These are phyloP conservation scores for Calonectria pteridis DNA, from an alignment of 2,329 filamentous ascomycete genomes.

Conservation along the genomic window DNA sequence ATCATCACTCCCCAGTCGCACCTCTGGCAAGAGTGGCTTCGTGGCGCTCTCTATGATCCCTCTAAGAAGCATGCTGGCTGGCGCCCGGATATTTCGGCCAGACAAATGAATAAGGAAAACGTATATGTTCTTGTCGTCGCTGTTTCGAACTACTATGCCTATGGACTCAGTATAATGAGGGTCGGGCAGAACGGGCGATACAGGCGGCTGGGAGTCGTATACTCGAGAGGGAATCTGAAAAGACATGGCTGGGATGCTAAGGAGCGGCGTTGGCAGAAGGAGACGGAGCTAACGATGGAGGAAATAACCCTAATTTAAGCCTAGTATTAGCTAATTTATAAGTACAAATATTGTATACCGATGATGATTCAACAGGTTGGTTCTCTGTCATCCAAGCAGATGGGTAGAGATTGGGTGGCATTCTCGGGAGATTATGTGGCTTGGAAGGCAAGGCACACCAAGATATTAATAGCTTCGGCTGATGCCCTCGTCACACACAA, in stretches of 20 bases:
- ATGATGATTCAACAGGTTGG: neutral
- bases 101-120: neutral
- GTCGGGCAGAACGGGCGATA: neutral
- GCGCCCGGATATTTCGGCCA: neutral
- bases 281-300: neutral
- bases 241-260: neutral
- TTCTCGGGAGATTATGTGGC: neutral
- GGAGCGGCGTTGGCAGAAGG: neutral
- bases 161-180: neutral
- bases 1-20: neutral
- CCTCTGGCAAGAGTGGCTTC: neutral
- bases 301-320: neutral
- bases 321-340: no score
- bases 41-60: neutral
- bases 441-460: neutral
- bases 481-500: neutral
- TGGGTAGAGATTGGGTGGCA: neutral
- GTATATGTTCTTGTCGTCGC: neutral
- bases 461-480: neutral
- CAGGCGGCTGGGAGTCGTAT: neutral
- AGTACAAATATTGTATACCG: neutral
- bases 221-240: neutral
- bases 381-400: neutral
- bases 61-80: neutral
- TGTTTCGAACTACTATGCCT: neutral